phyloP scores from a whole-genome alignment of 805 yeast genomes.

The Dipodascopsis uninucleata region DNA sequence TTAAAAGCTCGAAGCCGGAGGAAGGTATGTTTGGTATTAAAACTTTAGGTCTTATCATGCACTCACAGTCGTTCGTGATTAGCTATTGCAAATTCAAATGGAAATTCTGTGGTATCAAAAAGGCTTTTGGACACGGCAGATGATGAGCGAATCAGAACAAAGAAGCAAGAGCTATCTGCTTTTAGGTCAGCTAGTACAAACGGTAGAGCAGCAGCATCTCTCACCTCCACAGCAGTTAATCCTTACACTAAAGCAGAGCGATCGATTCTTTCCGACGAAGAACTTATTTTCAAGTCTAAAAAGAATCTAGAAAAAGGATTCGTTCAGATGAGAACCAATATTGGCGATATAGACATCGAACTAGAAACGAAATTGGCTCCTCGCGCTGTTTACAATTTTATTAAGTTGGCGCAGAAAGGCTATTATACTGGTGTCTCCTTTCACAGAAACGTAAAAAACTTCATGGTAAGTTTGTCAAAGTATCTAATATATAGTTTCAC shows the following conservation, averaged over 20 bases:
- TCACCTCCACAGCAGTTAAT: slow-evolving; percentile 35
- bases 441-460: slow-evolving; percentile 36
- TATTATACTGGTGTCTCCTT: slow-evolving; percentile 35
- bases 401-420: slow-evolving; percentile 46
- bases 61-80: too few species aligned
- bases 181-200: slow-evolving; percentile 29
- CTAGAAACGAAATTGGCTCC: slow-evolving; percentile 69
- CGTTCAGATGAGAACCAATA: slow-evolving; percentile 31
- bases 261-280: slow-evolving; percentile 29
- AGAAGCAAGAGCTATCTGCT: too few species aligned
- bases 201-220: slow-evolving; percentile 32
- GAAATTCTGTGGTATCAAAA: too few species aligned
- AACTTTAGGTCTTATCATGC: too few species aligned
- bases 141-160: too few species aligned
- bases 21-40: too few species aligned
- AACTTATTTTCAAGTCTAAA: slow-evolving; percentile 31
- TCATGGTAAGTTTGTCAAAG: slow-evolving; percentile 35
- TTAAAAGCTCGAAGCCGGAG: too few species aligned
- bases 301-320: slow-evolving; percentile 32
- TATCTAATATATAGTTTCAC: neutral
- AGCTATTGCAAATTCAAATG: too few species aligned
- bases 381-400: slow-evolving; percentile 43
- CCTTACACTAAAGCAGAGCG: slow-evolving; percentile 31
- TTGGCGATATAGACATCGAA: slow-evolving; percentile 48
- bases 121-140: too few species aligned